phyloP scores from a whole-genome alignment of 768 basidiomycete species.

The Trametes punicea region DNA sequence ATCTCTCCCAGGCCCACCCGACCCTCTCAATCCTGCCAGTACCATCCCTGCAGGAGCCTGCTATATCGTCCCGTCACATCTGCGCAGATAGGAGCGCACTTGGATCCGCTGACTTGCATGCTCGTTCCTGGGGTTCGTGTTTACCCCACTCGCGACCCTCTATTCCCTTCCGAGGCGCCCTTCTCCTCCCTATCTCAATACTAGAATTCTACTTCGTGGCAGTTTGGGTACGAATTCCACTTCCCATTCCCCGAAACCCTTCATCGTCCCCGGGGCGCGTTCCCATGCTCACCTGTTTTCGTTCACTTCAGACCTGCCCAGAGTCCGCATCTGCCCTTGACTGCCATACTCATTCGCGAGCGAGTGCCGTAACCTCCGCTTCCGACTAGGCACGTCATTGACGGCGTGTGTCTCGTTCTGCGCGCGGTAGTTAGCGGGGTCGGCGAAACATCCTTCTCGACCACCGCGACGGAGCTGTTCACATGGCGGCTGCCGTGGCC shows the following conservation, averaged over 20 bases:
- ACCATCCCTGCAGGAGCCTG: not conserved
- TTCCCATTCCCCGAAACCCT: conserved; percentile 7
- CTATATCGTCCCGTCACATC: conserved; percentile 1
- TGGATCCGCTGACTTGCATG: conserved; percentile 21
- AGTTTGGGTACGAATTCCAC: conserved; percentile 20
- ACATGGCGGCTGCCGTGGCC: conserved; percentile 46
- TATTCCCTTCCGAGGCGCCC: conserved; percentile 14
- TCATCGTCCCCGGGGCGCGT: conserved; percentile 6
- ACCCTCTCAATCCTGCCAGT: conserved; percentile 2
- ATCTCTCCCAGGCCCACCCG: not conserved
- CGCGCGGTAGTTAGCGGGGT: conserved; percentile 13
- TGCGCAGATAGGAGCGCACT: conserved; percentile 10
- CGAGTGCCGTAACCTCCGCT: conserved; percentile 4
- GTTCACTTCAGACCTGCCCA: conserved; percentile 13
- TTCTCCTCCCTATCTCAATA: conserved; percentile 16
- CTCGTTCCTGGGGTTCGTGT: conserved; percentile 16
- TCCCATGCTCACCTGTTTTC: conserved; percentile 19
- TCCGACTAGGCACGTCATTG: not conserved
- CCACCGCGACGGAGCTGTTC: conserved; percentile 6
- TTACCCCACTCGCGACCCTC: conserved; percentile 11
- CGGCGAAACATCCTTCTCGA: conserved; percentile 15
- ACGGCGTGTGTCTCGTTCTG: conserved; percentile 1
- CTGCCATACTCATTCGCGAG: no score
- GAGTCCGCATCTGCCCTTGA: conserved; percentile 4
- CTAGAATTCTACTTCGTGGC: conserved; percentile 11